These are phyloP conservation scores for Aspergillus sp. DNA, from an alignment of 2,329 filamentous ascomycete genomes.

Conservation along the genomic window DNA sequence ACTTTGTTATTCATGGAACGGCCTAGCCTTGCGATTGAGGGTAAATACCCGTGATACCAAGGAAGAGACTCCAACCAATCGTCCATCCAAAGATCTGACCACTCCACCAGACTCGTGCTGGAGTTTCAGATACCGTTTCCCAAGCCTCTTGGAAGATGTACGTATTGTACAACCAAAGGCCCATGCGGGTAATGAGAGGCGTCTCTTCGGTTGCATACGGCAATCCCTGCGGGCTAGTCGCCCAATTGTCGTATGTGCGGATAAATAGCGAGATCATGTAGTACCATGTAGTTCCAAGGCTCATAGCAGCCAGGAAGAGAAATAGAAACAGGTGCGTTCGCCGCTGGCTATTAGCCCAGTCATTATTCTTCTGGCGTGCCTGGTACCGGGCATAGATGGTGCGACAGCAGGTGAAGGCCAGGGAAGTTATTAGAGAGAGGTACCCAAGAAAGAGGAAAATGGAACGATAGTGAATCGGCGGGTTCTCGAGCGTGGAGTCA, in stretches of 20 bases:
- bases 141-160: conserved; percentile 54
- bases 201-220: conserved; percentile 26
- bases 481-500: background rate
- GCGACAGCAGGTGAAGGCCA: background rate
- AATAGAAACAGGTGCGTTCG: conserved; percentile 23
- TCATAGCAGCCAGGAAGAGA: conserved; percentile 46
- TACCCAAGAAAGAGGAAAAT: background rate
- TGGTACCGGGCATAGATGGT: background rate
- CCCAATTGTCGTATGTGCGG: conserved; percentile 54
- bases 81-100: conserved; percentile 59
- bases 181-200: conserved; percentile 27
- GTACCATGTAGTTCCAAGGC: conserved; percentile 46
- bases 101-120: conserved; percentile 62
- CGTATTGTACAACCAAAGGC: conserved; percentile 56
- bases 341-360: background rate
- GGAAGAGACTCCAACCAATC: conserved; percentile 56
- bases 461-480: conserved; percentile 1
- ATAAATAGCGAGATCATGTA: conserved; percentile 46
- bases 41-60: conserved; percentile 55
- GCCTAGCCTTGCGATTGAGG: background rate
- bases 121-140: conserved; percentile 55
- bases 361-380: background rate
- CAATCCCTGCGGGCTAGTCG: conserved; percentile 14
- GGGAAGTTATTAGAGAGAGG: background rate
- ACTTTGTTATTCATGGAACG: background rate